Base-by-base conservation (phyloP, 768 basidiomycete species). In the Podaxis sp. region DNA sequence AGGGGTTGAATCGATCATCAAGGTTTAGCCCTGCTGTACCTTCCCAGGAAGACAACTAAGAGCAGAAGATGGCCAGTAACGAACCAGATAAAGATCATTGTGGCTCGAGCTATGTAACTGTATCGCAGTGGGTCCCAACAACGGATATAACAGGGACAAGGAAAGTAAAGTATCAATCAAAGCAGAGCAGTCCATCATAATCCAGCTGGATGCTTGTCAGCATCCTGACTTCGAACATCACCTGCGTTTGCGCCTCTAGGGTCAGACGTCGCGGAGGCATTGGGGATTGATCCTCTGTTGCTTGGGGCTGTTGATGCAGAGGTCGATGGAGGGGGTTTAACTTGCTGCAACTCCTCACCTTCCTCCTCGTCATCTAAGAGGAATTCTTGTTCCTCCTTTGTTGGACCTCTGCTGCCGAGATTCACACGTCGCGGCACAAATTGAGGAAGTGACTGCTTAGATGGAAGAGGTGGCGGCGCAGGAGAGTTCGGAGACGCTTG, bases 311-410 rank as follows among this genome's bases (percentile, higher is more conserved):
- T 48, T 46, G 53, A 18, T 38, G 28, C 21, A 10, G 55, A 52
- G 18, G 63, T 56, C 3, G 27, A 14, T 37, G 55, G 35, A 21
- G 51, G 51, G 44, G 59, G 40, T 37, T 27, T 55, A 11, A 54
- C 67, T 64, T 61, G 32, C 32, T 32, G 32, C 21, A 61, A 13
- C 38, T 70, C 69, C 18, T 69, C 68, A 9, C 51, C 70, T 4
- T 65, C 66, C 36, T 68, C 70, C 1, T 74, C 73, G 5, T 71
- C 71, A 4, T 68, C 74, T 5, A 79, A 66, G 68, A 73, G 72
- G 57, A 77, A 79, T 28, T 74, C 74, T 27, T 69, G 68, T 54
- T 75, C 74, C 59, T 76, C 70, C 50, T 64, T 59, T 5, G 69
- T 66, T n/a, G 67, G 54, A 25, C 61, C 44, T 21, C 59, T 44